Base-by-base conservation (phyloP, 768 basidiomycete species). In the Phylloporus arenicola region DNA sequence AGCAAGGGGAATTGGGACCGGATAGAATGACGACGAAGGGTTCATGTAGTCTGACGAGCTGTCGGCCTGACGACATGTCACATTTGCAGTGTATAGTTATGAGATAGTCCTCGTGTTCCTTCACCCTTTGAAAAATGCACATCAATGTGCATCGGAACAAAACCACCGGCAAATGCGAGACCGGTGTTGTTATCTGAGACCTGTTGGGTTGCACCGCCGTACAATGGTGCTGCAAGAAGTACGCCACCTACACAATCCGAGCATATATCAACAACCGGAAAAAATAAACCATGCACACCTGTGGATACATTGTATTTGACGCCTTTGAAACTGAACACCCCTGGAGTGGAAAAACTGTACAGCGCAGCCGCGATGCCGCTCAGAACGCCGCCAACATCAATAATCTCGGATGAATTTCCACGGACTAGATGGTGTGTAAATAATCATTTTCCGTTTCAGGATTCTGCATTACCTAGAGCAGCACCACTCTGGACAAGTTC, bases 351-450 rank as follows among this genome's bases (percentile, higher is more conserved):
- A 20, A 46, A 44, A 33, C 22, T 29, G 25, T 14, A 41, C 25
- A 42, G 53, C 10, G 56, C 50, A 3, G 56, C 31, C 31, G 46
- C 13, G 24, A 57, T 48, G 10, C 56, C 53, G 25, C 55, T 56
- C 14, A 55, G 27, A 19, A 51, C 27, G 14, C 50, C 50, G 17
- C 42, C 50, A 3, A 45, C 20, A 22, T 49, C 53, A 20, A 51
- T 48, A 5, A 55, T 42, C 16, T 55, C 41, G 20, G 53, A 29
- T 4, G 53, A 47, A 29, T 45, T 40, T 16, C 35, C 41, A n/a
- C 8, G 16, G 9, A 35, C 34, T 35, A n/a, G 16, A 35, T 4
- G 8, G n/a, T 17, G 9, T 13, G 16, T 35, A 12, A 35, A 17
- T 17, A 5, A 17, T 17, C n/a, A 35, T 17, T 8, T 35, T n/a